Evolutionary conservation across 306 rosid species (phyloP).

Genomic region (Rosa multiflora): DNA sequence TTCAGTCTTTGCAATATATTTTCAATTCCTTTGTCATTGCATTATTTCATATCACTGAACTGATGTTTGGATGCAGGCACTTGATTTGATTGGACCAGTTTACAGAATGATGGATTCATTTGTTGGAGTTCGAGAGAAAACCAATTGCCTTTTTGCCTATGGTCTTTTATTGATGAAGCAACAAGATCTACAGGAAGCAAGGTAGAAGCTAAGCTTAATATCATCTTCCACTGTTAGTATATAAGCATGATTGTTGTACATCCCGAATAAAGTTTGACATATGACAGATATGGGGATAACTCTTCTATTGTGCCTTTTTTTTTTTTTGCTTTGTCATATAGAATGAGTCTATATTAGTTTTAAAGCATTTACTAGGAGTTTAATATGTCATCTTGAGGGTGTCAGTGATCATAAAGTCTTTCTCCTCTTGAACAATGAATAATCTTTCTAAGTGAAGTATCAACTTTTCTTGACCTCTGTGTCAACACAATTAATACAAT

Average conservation of each 20-base stretch:
- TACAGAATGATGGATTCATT: conserved; percentile 89
- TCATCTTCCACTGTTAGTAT: conserved; percentile 13
- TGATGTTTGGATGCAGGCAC: conserved; percentile 67
- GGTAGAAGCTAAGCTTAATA: conserved; percentile 39
- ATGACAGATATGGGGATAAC: not conserved
- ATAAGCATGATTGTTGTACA: not conserved
- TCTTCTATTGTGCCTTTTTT: not conserved
- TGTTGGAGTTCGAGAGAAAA: conserved; percentile 98
- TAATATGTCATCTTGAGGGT: not conserved
- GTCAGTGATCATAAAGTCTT: not conserved
- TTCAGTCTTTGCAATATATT: conserved; percentile 6
- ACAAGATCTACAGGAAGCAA: conserved; percentile 95
- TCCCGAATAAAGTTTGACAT: not conserved
- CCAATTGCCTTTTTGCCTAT: conserved; percentile 84
- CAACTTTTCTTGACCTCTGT: not conserved
- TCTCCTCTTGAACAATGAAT: not conserved
- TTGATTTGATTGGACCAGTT: conserved; percentile 88
- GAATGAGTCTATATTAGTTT: not conserved
- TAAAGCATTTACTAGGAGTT: not conserved
- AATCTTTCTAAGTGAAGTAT: not conserved
- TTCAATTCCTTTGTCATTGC: conserved; percentile 4
- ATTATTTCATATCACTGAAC: conserved; percentile 27
- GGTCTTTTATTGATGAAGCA: conserved; percentile 93
- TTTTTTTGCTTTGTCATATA: not conserved
- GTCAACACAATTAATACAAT: conserved; percentile 7